Evolutionary conservation across 208 protist genomes (phyloP).

Genomic region (Acanthamoeba rhysodes): DNA sequence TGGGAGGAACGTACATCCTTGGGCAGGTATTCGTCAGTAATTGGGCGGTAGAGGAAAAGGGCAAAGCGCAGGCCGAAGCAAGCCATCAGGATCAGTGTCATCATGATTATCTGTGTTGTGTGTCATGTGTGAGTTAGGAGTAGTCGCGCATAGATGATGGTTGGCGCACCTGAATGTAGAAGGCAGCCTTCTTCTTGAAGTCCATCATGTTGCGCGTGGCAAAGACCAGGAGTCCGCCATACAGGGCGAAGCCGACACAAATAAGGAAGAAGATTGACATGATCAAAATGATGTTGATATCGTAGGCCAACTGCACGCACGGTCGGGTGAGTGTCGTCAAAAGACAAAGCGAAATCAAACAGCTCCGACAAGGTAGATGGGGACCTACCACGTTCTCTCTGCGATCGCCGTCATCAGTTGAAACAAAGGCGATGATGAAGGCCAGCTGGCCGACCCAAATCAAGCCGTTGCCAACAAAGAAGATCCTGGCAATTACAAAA

Average conservation of each 20-base stretch:
- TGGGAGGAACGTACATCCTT: neutral
- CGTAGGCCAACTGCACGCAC: constrained; percentile 25
- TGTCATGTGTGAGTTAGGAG: neutral
- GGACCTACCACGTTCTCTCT: neutral
- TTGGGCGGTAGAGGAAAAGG: constrained; percentile 33
- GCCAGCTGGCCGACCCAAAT: constrained; percentile 46
- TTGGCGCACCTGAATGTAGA: constrained; percentile 14
- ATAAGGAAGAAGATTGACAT: constrained; percentile 31
- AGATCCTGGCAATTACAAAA: neutral
- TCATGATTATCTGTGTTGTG: neutral
- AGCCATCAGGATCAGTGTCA: constrained; percentile 24
- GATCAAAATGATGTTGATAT: constrained; percentile 56
- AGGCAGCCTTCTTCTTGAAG: neutral
- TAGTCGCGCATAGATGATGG: neutral
- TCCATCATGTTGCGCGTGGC: constrained; percentile 23
- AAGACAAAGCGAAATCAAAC: neutral
- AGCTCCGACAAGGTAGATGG: no score
- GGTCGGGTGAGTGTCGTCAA: neutral
- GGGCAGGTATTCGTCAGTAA: constrained; percentile 42
- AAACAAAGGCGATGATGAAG: constrained; percentile 43
- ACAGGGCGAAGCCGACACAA: constrained; percentile 10
- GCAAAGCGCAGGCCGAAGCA: constrained; percentile 40
- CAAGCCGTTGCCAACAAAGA: constrained; percentile 25
- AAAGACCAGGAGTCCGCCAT: neutral
- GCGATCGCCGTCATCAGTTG: neutral